Percentiles rank a stretch among this genome's conserved stretches.
Evolutionary conservation across 768 basidiomycete species (phyloP).

Genomic region (Tulasnella sp.): DNA sequence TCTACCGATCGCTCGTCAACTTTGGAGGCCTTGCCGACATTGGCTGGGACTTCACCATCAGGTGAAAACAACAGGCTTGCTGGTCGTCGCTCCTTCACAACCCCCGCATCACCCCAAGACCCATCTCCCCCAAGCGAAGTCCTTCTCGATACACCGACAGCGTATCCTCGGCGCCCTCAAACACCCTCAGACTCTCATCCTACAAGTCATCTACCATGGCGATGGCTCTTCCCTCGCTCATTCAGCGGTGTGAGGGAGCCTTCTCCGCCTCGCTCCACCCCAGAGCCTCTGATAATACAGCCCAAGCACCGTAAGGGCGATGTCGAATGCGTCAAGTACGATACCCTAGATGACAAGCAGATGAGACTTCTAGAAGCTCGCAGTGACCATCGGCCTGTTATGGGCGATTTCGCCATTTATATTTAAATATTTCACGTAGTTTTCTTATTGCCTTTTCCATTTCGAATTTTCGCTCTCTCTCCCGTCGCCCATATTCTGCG

Average conservation of each 20-base stretch:
- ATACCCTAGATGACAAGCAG: slow-evolving; percentile 58
- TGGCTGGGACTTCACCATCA: background rate
- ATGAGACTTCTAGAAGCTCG: slow-evolving; percentile 69
- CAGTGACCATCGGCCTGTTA: slow-evolving; percentile 79
- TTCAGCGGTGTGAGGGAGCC: slow-evolving; percentile 15
- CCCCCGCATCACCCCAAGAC: background rate
- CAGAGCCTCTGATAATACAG: background rate
- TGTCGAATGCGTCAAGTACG: slow-evolving; percentile 57
- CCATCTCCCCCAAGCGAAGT: background rate
- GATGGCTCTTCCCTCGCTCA: slow-evolving; percentile 14
- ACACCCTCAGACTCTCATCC: slow-evolving; percentile 20
- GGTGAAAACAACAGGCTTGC: background rate
- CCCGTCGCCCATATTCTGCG: background rate
- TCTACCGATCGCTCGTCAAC: background rate
- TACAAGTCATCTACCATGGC: slow-evolving; percentile 18
- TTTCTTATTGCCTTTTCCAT: slow-evolving; percentile 1
- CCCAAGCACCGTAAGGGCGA: slow-evolving; percentile 45
- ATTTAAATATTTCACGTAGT: slow-evolving; percentile 26
- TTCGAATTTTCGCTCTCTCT: background rate
- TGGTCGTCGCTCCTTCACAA: background rate
- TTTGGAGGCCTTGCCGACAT: background rate
- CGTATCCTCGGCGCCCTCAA: slow-evolving; percentile 13
- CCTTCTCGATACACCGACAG: background rate
- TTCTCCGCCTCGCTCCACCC: slow-evolving; percentile 18
- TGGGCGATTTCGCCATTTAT: slow-evolving; percentile 64